Base-by-base conservation (phyloP, 768 basidiomycete genomes). In the Lentinus brumalis region DNA sequence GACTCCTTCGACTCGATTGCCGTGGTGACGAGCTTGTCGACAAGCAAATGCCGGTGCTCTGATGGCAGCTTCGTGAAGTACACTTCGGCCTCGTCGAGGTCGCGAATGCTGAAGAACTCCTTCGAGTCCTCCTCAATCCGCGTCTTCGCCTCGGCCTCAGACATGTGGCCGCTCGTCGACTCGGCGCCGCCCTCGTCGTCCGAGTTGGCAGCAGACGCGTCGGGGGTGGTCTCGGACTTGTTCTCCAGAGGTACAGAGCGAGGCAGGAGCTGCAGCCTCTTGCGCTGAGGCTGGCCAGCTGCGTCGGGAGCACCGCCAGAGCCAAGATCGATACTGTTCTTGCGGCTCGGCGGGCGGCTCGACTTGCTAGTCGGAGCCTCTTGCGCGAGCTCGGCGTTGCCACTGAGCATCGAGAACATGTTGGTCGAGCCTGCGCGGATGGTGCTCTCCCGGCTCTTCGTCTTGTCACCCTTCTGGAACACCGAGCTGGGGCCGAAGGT, bases 401-500 rank as follows among this genome's bases (percentile, higher is more conserved):
- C 85, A 65, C 83, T 85, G 53, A 95, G 87, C 85, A 91, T 89
- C 26, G 87, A 88, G 77, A 94, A 94, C 88, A 94, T 94, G 74
- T 94, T 95, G 50, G 86, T 83, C 46, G 94, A 94, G 66, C 79
- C 85, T n/a, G 87, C 85, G 50, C 93, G 86, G 8, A 96, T 74
- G 3, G 92, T 83, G 8, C 80, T 75, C 65, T 90, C 87, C 7
- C 88, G 82, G 41, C 70, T 67, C 73, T 90, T 88, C 67, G 63
- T 72, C 16, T 83, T 83, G 73, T 91, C 89, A 78, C 87, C 89
- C 68, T 82, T 85, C 45, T 84, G 80, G 73, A 96, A 97, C 26
- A 96, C 88, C 62, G 89, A 90, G 61, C 86, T 84, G 2, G 95
- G 93, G 7, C 92, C 94, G 71, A 97, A 92, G 0, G 86, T 86